These are phyloP conservation scores for Ramaria sp. DNA, from an alignment of 768 basidiomycete genomes.

Conservation along the genomic window DNA sequence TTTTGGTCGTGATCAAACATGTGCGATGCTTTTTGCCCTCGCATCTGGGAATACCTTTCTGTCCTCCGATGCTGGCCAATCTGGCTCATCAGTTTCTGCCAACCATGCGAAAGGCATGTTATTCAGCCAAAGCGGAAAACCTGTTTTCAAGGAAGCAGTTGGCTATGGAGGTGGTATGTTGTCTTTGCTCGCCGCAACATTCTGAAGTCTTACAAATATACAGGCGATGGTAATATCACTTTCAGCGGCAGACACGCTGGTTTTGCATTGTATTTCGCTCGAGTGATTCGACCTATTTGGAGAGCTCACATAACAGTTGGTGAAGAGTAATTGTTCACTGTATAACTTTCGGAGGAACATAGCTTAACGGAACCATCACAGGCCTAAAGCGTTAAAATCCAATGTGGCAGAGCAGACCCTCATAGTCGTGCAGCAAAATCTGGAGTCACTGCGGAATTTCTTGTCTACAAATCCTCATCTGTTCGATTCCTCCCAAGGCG, in stretches of 20 bases:
- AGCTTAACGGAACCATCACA: not conserved
- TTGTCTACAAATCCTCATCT: constrained; percentile 74
- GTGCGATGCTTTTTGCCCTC: constrained; percentile 82
- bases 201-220: not conserved
- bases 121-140: constrained; percentile 36
- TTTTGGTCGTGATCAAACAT: constrained; percentile 86
- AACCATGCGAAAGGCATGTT: constrained; percentile 21
- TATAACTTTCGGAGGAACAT: not conserved
- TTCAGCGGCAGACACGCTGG: constrained; percentile 89
- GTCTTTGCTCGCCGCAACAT: not conserved
- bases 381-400: constrained; percentile 34
- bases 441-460: constrained; percentile 67
- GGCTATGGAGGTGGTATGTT: constrained; percentile 4
- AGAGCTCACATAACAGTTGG: constrained; percentile 55
- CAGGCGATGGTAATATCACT: constrained; percentile 52
- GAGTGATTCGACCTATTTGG: constrained; percentile 84
- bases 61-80: constrained; percentile 36
- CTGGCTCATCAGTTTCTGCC: constrained; percentile 34
- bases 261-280: constrained; percentile 75
- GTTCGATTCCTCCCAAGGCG: constrained; percentile 73
- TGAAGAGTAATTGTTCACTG: not conserved
- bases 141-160: constrained; percentile 60
- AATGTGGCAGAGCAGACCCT: constrained; percentile 54
- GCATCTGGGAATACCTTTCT: constrained; percentile 79
- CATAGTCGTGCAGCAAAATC: constrained; percentile 67